These are phyloP conservation scores for Xylaria arbuscula DNA, from an alignment of 2,329 filamentous ascomycete species.

Conservation along the genomic window DNA sequence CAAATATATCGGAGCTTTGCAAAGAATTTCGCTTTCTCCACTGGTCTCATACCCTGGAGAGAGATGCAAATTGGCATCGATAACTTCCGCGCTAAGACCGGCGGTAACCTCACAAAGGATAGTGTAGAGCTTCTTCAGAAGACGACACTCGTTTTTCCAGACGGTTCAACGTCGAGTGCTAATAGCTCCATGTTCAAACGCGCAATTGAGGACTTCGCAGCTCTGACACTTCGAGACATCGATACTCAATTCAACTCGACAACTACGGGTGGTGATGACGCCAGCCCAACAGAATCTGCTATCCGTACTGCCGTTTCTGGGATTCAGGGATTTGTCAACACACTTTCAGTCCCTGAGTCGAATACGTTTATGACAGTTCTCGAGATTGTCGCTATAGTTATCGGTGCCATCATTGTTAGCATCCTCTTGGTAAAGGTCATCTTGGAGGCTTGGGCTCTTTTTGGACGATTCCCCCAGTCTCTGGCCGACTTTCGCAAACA, in stretches of 20 bases:
- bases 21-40: slow-evolving; percentile 94
- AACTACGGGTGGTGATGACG: slow-evolving; percentile 44
- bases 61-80: slow-evolving; percentile 85
- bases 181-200: slow-evolving; percentile 64
- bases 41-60: slow-evolving; percentile 85
- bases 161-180: slow-evolving; percentile 63
- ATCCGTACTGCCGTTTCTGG: slow-evolving; percentile 71
- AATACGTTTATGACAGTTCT: slow-evolving; percentile 98
- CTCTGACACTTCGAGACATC: slow-evolving; percentile 65
- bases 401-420: slow-evolving; percentile 84
- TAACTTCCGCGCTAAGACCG: slow-evolving; percentile 80
- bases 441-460: slow-evolving; percentile 91
- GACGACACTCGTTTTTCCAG: slow-evolving; percentile 76
- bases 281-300: slow-evolving; percentile 43
- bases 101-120: slow-evolving; percentile 85
- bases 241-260: slow-evolving; percentile 59
- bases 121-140: slow-evolving; percentile 81
- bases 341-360: slow-evolving; percentile 83
- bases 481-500: slow-evolving; percentile 90
- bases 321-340: slow-evolving; percentile 84
- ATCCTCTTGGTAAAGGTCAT: slow-evolving; percentile 92
- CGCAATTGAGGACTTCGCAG: slow-evolving; percentile 58
- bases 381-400: slow-evolving; percentile 85
- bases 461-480: slow-evolving; percentile 82
- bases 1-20: slow-evolving; percentile 88